Percentiles rank a stretch among this genome's conserved stretches.
Evolutionary conservation across 306 rosid species (phyloP).

Genomic region (Begonia peltatifolia): DNA sequence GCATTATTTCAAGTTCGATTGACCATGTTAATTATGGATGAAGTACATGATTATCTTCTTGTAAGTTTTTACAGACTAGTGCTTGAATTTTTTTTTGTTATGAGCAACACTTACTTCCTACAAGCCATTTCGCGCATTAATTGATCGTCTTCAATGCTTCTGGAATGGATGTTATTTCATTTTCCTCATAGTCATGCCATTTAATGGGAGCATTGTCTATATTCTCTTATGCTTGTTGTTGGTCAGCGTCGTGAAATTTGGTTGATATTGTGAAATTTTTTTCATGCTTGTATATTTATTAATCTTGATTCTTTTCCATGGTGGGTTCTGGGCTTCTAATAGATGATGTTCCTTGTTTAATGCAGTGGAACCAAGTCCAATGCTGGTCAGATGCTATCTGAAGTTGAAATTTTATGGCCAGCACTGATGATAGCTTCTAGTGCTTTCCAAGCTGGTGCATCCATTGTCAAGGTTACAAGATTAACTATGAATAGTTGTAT

Average conservation of each 20-base stretch:
- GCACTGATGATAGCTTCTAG: constrained; percentile 66
- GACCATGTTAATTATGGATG: background rate
- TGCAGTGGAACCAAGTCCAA: constrained; percentile 50
- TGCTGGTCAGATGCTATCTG: constrained; percentile 71
- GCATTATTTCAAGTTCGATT: too few species aligned
- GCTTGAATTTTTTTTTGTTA: background rate
- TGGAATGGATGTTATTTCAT: background rate
- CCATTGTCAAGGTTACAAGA: constrained; percentile 58
- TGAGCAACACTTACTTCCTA: background rate
- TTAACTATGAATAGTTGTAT: constrained; percentile 7
- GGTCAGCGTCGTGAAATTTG: background rate
- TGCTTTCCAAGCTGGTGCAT: constrained; percentile 89
- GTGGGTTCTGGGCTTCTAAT: constrained; percentile 13
- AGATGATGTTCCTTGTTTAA: constrained; percentile 15
- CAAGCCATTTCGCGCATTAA: background rate
- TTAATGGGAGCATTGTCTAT: too few species aligned
- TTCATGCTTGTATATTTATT: background rate
- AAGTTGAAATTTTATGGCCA: constrained; percentile 68
- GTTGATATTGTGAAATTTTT: background rate
- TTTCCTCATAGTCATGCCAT: too few species aligned
- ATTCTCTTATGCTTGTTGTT: background rate
- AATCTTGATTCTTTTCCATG: background rate
- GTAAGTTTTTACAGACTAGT: background rate
- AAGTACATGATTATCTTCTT: background rate
- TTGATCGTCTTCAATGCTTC: background rate